Percentiles rank a stretch among this genome's conserved stretches.
Conservation (phyloP, 306 rosid genomes). For the Argentina anserina region DNA sequence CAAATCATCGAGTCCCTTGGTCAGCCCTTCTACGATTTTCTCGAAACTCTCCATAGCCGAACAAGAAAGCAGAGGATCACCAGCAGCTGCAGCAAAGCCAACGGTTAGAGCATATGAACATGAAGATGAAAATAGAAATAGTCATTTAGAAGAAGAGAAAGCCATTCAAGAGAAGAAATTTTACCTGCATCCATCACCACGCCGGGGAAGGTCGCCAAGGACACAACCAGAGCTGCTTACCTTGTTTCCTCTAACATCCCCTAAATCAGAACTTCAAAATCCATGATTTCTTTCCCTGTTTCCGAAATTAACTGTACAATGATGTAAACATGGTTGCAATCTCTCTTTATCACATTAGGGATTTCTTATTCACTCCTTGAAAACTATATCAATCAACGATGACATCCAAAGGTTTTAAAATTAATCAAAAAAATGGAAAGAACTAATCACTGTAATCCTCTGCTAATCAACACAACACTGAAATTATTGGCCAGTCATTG, state of each 20-base stretch:
- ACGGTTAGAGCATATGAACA: neutral
- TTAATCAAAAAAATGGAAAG: neutral
- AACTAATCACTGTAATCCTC: neutral
- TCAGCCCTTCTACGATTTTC: conserved; percentile 60
- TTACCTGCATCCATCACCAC: conserved; percentile 78
- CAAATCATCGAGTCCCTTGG: conserved; percentile 40
- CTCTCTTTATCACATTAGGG: neutral
- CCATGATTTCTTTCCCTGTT: neutral
- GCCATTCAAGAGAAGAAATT: conserved; percentile 69
- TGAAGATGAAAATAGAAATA: conserved; percentile 15
- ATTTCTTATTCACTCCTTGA: neutral
- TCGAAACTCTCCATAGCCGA: conserved; percentile 49
- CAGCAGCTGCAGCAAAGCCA: neutral
- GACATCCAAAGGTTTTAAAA: neutral
- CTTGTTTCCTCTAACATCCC: conserved; percentile 66
- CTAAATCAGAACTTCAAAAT: conserved; percentile 18
- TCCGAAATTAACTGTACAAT: neutral
- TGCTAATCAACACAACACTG: neutral
- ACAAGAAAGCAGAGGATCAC: conserved; percentile 29
- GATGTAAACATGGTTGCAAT: neutral
- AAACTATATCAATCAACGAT: neutral
- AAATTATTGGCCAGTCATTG: neutral
- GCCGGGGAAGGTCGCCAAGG: conserved; percentile 23
- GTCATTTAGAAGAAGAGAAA: conserved; percentile 59
- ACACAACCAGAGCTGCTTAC: conserved; percentile 56